Evolutionary conservation across 140 eudicot species (phyloP), one percentile per base, ranked within the genome.

Genomic region (Anethum foeniculum): DNA sequence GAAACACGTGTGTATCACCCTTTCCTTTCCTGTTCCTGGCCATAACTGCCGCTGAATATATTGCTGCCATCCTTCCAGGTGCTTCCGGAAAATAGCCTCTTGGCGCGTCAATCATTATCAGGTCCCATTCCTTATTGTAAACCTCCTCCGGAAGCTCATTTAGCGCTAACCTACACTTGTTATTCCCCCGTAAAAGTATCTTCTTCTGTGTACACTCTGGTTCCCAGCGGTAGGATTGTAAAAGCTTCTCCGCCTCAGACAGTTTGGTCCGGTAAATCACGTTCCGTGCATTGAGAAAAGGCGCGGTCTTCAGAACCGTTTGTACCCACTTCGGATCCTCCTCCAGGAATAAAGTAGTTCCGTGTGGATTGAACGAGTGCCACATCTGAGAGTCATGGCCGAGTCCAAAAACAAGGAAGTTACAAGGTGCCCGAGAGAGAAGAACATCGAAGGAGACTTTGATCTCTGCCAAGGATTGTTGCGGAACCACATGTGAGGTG

Each of bases 31-130:
- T 77, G 58, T 85, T 88, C 82, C 99, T 81, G 21, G 99, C 97
- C 97, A 95, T 92, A 44, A 95, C 88, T 13, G 90, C 93, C 19
- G 96, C 97, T 2, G 99, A 88, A 69, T 89, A 95, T 21, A 95
- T 91, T 19, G 97, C 97, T 19, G 91, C 96, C 99, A 95, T 95
- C 82, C 99, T 78, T 58, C 99, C 99, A 32, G 99, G 99, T 77
- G 97, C 97, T 62, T 87, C 97, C 4, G 88, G 85, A 27, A 91
- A 91, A 43, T 86, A 92, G 4, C 97, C 99, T 23, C 90, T 83
- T 23, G 99, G 99, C 43, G 99, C 99, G 48, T 95, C 99, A 3
- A 95, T 82, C 99, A 95, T 95, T n/a, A 95, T 92, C 85, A 95
- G 60, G 77, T 95, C 99, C 99, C 99, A 95, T 77, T 92, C 96